A percentile compares a stretch with the other conserved stretches of the same genome.
Conservation (phyloP, 345 rosid genomes). For the Reutealis trisperma region DNA sequence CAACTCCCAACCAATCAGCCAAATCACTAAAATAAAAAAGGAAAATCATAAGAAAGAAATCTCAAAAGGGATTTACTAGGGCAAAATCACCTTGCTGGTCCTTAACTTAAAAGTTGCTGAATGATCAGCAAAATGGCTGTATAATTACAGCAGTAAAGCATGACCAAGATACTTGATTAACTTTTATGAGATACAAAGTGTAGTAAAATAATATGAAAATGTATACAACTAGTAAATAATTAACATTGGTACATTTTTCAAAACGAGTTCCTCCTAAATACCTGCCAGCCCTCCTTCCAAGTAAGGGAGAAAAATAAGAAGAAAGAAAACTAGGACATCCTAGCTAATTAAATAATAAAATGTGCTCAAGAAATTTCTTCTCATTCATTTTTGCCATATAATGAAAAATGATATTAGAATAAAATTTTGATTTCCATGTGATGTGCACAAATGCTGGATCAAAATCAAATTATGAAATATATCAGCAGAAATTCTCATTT, state of each 20-base stretch:
- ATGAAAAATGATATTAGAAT: too few species aligned
- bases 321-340: neutral
- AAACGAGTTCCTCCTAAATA: neutral
- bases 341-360: neutral
- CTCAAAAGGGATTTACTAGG: conserved; percentile 1
- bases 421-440: too few species aligned
- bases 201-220: neutral
- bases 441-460: neutral
- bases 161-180: neutral
- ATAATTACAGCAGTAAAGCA: neutral
- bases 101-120: neutral
- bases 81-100: neutral
- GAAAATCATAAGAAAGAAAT: conserved; percentile 2
- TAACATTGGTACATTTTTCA: neutral
- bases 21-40: conserved; percentile 57
- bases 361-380: neutral
- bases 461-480: neutral
- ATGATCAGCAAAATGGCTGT: neutral
- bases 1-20: conserved; percentile 99
- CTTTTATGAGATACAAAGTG: neutral
- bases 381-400: neutral
- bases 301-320: neutral
- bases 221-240: neutral
- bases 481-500: neutral
- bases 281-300: neutral